Conservation (phyloP, 108 stramenopile genomes). For the Nitzschia inconspicua region DNA sequence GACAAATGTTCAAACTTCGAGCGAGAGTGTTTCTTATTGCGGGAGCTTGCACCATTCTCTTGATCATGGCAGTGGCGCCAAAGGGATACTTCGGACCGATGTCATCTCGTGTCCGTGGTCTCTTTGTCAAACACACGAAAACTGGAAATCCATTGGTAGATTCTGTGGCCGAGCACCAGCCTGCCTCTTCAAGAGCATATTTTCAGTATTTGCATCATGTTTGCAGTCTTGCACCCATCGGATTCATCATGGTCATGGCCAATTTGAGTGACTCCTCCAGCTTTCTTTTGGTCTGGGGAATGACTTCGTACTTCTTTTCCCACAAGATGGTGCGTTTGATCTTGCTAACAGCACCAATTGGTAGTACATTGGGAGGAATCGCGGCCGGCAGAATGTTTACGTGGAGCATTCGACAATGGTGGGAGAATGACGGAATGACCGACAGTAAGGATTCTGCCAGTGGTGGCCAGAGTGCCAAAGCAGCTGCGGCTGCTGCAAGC, state of each 20-base stretch:
- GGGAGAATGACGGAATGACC: conserved; percentile 26
- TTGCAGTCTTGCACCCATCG: conserved; percentile 90
- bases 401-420: conserved; percentile 65
- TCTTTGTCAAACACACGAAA: conserved; percentile 91
- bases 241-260: conserved; percentile 78
- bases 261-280: conserved; percentile 75
- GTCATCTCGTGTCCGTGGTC: conserved; percentile 75
- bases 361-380: conserved; percentile 84
- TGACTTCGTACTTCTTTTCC: conserved; percentile 92
- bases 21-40: conserved; percentile 46
- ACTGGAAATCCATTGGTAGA: conserved; percentile 92
- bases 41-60: conserved; percentile 26
- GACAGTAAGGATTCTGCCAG: conserved; percentile 1
- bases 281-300: conserved; percentile 91
- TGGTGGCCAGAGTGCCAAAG: conserved; percentile 15
- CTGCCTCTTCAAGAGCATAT: conserved; percentile 90
- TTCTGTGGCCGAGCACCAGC: conserved; percentile 96
- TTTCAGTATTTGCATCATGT: conserved; percentile 96
- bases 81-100: conserved; percentile 93
- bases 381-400: conserved; percentile 77
- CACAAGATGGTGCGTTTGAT: conserved; percentile 98
- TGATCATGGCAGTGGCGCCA: conserved; percentile 61
- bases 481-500: not conserved
- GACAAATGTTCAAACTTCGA: conserved; percentile 60
- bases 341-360: conserved; percentile 91